Evolutionary conservation across 108 stramenopile species (phyloP).

Genomic region (Conticribra weissflogii): DNA sequence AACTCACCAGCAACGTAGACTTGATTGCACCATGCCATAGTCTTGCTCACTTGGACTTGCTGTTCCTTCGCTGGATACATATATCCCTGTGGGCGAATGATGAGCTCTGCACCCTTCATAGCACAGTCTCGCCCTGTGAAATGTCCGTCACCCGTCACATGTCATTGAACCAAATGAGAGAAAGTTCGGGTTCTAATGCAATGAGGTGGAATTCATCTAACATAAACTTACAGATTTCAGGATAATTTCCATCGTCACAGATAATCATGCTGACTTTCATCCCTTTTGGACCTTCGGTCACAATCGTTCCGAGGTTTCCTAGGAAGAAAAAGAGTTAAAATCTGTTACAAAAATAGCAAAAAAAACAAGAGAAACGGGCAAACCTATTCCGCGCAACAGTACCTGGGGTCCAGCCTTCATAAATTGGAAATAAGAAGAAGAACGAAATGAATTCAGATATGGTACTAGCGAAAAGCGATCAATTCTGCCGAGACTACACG

Average conservation of each 20-base stretch:
- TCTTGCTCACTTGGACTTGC: constrained; percentile 81
- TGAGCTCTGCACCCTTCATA: constrained; percentile 79
- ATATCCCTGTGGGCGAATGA: constrained; percentile 77
- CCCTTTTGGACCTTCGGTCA: constrained; percentile 79
- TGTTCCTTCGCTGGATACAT: constrained; percentile 91
- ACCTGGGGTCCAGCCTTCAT: constrained; percentile 57
- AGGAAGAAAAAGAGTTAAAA: not conserved
- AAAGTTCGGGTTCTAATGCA: not conserved
- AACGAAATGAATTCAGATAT: too few species aligned
- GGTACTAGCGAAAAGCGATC: constrained; percentile 13
- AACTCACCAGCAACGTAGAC: constrained; percentile 67
- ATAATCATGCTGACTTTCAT: constrained; percentile 86
- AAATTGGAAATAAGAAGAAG: not conserved
- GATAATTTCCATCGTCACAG: constrained; percentile 85
- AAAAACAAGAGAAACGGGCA: too few species aligned
- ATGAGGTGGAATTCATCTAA: not conserved
- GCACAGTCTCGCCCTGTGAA: constrained; percentile 70
- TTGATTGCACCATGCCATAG: constrained; percentile 88
- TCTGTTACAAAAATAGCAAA: too few species aligned
- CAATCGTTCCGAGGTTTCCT: constrained; percentile 64
- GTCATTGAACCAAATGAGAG: too few species aligned
- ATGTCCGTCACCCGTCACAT: not conserved
- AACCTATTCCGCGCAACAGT: constrained; percentile 4
- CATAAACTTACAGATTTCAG: constrained; percentile 57
- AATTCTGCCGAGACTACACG: too few species aligned